phyloP scores from a whole-genome alignment of 345 rosid genomes.

The Excoecaria agallocha region DNA sequence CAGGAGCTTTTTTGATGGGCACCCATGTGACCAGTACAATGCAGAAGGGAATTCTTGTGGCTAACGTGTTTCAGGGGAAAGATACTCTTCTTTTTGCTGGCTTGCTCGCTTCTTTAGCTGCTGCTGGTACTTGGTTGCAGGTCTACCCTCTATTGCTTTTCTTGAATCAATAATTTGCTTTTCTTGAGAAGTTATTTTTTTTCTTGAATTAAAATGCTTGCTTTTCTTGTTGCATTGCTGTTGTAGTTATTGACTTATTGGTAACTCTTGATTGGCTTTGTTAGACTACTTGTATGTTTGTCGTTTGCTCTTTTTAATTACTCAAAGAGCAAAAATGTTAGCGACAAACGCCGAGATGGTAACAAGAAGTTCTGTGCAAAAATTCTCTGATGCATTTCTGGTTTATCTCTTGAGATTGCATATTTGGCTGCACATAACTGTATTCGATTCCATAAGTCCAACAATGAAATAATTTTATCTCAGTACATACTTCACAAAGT shows the following conservation, averaged over 20 bases:
- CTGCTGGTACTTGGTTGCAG: slow-evolving; percentile 99
- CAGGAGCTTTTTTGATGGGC: slow-evolving; percentile 94
- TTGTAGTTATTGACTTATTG: neutral
- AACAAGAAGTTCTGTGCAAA: neutral
- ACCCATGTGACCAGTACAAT: slow-evolving; percentile 95
- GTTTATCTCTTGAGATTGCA: too few relatives aligned
- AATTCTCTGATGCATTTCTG: neutral
- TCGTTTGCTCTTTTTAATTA: neutral
- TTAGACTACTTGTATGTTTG: neutral
- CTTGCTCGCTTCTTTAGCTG: slow-evolving; percentile 77
- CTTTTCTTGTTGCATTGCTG: neutral
- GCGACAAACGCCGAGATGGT: neutral
- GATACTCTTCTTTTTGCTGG: slow-evolving; percentile 81
- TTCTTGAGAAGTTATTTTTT: neutral
- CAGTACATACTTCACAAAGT: too few relatives aligned
- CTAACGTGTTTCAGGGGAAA: slow-evolving; percentile 86
- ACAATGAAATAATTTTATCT: too few relatives aligned
- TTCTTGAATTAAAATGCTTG: neutral
- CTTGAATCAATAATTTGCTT: neutral
- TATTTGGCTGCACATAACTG: too few relatives aligned
- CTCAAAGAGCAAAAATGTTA: neutral
- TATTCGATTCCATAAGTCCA: too few relatives aligned
- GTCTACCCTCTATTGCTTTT: slow-evolving; percentile 33
- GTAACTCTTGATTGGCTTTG: too few relatives aligned
- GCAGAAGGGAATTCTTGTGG: slow-evolving; percentile 95